Evolutionary conservation across 495 filamentous ascomycete species (phyloP).

Genomic region (Ramalina intermedia): DNA sequence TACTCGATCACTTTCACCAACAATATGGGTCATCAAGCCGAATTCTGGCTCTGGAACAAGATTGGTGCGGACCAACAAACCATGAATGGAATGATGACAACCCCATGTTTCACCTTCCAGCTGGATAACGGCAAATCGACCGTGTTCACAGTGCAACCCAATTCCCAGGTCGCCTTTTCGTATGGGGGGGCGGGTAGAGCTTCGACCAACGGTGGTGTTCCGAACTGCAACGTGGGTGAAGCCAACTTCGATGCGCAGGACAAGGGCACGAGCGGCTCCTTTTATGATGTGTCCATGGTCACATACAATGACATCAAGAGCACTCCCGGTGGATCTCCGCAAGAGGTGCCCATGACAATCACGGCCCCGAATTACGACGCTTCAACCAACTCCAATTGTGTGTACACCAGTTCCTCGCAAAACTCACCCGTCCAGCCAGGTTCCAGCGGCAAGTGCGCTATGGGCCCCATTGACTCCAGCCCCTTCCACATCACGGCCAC

Average conservation of each 20-base stretch:
- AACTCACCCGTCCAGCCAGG: not conserved
- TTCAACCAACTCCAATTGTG: slow-evolving; percentile 2
- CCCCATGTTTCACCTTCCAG: slow-evolving; percentile 27
- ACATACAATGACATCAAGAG: slow-evolving; percentile 8
- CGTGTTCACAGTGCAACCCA: slow-evolving; percentile 33
- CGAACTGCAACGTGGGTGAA: slow-evolving; percentile 38
- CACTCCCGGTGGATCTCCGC: slow-evolving; percentile 3
- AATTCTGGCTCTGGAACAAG: slow-evolving; percentile 40
- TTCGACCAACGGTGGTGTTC: slow-evolving; percentile 21
- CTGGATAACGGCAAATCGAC: slow-evolving; percentile 22
- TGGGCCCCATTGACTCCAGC: slow-evolving; percentile 1
- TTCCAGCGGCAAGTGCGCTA: not conserved
- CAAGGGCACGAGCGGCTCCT: slow-evolving; percentile 5
- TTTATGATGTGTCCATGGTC: slow-evolving; percentile 12
- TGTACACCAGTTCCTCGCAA: not conserved
- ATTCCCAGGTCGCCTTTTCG: slow-evolving; percentile 24
- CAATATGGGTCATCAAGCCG: slow-evolving; percentile 23
- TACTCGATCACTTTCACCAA: slow-evolving; percentile 35
- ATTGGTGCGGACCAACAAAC: slow-evolving; percentile 23
- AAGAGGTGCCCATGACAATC: slow-evolving; percentile 2
- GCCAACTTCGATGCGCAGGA: slow-evolving; percentile 26
- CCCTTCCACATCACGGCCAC: not conserved
- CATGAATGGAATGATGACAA: slow-evolving; percentile 29
- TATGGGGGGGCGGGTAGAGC: slow-evolving; percentile 14
- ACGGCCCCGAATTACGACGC: slow-evolving; percentile 1